Percentiles rank a stretch among this genome's conserved stretches.
Evolutionary conservation across 1,139 yeast species (phyloP).

Genomic region (Diutina sp.): DNA sequence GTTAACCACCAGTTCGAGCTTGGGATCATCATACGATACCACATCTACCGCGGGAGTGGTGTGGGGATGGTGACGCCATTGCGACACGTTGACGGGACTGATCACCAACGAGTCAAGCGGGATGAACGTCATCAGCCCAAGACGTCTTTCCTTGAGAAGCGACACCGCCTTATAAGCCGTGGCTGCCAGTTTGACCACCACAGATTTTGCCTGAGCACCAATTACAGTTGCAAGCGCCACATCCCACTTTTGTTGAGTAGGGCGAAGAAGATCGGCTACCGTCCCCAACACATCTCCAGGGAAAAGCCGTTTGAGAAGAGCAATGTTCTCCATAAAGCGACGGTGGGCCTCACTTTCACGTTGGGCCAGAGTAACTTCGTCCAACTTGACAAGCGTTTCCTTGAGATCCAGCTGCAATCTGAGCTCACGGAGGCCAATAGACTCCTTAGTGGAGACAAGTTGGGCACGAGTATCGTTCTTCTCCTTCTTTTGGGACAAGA

Average conservation of each 20-base stretch:
- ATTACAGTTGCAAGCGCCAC: slow-evolving; percentile 67
- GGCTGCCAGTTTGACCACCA: slow-evolving; percentile 65
- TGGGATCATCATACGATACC: slow-evolving; percentile 50
- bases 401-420: slow-evolving; percentile 53
- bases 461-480: slow-evolving; percentile 27
- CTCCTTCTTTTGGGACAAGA: slow-evolving; percentile 10
- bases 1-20: slow-evolving; percentile 64
- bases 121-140: slow-evolving; percentile 78
- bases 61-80: slow-evolving; percentile 42
- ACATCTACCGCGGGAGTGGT: slow-evolving; percentile 65
- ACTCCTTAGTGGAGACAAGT: slow-evolving; percentile 33
- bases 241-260: slow-evolving; percentile 65
- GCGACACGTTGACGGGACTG: slow-evolving; percentile 42
- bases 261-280: slow-evolving; percentile 68
- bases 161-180: slow-evolving; percentile 78
- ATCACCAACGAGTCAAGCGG: slow-evolving; percentile 64
- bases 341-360: slow-evolving; percentile 65
- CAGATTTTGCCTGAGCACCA: slow-evolving; percentile 71
- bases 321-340: slow-evolving; percentile 58
- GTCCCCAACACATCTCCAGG: slow-evolving; percentile 74
- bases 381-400: slow-evolving; percentile 46
- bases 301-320: slow-evolving; percentile 52
- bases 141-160: slow-evolving; percentile 72
- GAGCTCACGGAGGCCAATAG: slow-evolving; percentile 33
- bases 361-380: slow-evolving; percentile 63